Evolutionary conservation across 176 grass and related monocot genomes (phyloP), one percentile per base, ranked within the genome.

Genomic region (Cocos nucifera): DNA sequence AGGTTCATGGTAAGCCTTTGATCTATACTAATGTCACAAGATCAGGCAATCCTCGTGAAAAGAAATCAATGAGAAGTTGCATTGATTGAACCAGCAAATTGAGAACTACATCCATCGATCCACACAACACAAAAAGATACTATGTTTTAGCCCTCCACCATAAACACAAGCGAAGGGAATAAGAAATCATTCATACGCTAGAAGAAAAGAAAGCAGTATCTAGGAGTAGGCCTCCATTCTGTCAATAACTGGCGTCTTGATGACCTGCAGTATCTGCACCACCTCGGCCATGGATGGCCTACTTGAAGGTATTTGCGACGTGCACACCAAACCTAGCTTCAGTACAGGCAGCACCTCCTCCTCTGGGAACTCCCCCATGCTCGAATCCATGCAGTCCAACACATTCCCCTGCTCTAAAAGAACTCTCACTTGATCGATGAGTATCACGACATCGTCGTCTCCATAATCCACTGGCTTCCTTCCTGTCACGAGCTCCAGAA

Each of bases 211-310:
- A 44, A 44, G 10, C 35, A 44, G 10, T 3, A 12, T 56, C 54
- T 44, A 78, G 81, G 71, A 81, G 80, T 82, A 82, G 49, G 48
- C 62, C 50, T 78, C 77, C 74, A 81, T 84, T 62, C 66, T 73
- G 22, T 74, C 62, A 6, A 56, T 56, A 54, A 91, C 53, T 56
- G 93, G 93, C 3, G 93, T 74, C 63, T 80, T 78, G 76, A 92
- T 97, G 72, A 97, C 87, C 81, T 91, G 84, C 76, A 97, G 81
- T 72, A 97, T 85, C 84, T 97, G 93, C 39, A 97, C 93, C 62
- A 97, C 87, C 70, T 97, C 93, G 1, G 73, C 78, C 87, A 97
- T 97, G 27, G 93, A 88, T 5, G 93, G 93, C 44, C 93, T 53
- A 56, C 89, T 97, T 0, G 87, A 97, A 1, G 93, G 93, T 52